These are phyloP conservation scores for Aspergillus egyptiacus DNA, from an alignment of 495 filamentous ascomycete species.

Conservation along the genomic window DNA sequence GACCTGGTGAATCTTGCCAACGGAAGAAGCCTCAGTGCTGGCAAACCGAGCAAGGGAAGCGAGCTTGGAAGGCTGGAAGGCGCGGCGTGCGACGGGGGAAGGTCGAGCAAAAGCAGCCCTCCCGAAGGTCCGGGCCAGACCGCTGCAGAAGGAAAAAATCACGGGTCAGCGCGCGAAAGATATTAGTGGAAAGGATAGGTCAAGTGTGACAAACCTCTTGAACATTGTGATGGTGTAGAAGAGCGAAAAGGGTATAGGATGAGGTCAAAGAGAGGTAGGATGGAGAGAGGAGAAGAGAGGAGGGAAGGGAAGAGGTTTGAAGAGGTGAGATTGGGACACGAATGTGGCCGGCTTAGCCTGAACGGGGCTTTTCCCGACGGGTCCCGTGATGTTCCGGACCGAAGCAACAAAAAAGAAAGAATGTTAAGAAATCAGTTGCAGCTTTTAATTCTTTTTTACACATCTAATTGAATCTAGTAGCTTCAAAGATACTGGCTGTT, in stretches of 20 bases:
- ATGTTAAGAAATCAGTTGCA: background rate
- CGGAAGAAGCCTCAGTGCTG: slow-evolving; percentile 55
- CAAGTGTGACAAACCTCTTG: slow-evolving; percentile 64
- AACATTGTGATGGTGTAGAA: slow-evolving; percentile 67
- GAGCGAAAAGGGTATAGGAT: slow-evolving; percentile 38
- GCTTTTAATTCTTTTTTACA: too few relatives aligned
- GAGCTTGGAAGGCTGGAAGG: slow-evolving; percentile 56
- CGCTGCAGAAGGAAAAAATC: slow-evolving; percentile 47
- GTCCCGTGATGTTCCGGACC: slow-evolving; percentile 49
- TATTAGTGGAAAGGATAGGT: slow-evolving; percentile 39
- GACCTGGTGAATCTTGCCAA: slow-evolving; percentile 85
- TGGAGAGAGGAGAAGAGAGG: slow-evolving; percentile 33
- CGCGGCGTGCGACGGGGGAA: slow-evolving; percentile 60
- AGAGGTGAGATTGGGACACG: slow-evolving; percentile 38
- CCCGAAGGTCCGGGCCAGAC: slow-evolving; percentile 72
- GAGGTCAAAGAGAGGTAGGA: slow-evolving; percentile 29
- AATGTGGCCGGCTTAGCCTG: slow-evolving; percentile 37
- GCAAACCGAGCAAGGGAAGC: slow-evolving; percentile 66
- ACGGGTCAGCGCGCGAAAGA: slow-evolving; percentile 37
- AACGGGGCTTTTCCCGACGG: slow-evolving; percentile 47
- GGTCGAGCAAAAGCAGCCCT: slow-evolving; percentile 69
- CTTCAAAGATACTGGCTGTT: background rate
- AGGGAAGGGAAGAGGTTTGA: slow-evolving; percentile 32
- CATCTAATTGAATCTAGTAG: too few relatives aligned
- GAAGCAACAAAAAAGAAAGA: slow-evolving; percentile 19